A percentile compares a stretch with the other conserved stretches of the same genome.
Conservation (phyloP, 169 alveolate species). For the Babesia caballi region DNA sequence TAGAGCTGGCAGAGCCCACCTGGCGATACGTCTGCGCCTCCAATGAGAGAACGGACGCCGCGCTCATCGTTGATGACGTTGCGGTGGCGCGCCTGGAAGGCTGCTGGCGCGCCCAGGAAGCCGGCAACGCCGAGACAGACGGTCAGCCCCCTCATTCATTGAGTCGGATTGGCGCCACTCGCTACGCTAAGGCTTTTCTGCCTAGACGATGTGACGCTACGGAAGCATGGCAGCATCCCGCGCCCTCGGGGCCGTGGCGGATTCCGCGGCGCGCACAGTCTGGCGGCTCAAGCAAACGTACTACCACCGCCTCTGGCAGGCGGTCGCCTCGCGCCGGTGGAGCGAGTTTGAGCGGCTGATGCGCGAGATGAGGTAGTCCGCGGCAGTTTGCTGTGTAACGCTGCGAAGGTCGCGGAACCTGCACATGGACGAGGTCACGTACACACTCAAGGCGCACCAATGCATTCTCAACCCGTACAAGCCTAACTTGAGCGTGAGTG, state of each 20-base stretch:
- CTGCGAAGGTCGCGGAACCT: slow-evolving; percentile 60
- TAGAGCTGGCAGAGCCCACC: not conserved
- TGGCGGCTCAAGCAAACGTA: slow-evolving; percentile 60
- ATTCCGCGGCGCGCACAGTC: slow-evolving; percentile 29
- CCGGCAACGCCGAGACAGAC: slow-evolving; percentile 26
- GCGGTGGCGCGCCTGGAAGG: slow-evolving; percentile 14
- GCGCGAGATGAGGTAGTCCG: slow-evolving; percentile 45
- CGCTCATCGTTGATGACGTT: slow-evolving; percentile 36
- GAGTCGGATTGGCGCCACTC: too few relatives aligned
- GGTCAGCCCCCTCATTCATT: slow-evolving; percentile 3
- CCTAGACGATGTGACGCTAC: not conserved
- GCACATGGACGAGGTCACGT: slow-evolving; percentile 78
- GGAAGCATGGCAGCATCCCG: not conserved
- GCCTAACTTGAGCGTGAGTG: slow-evolving; percentile 67
- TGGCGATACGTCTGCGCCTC: not conserved
- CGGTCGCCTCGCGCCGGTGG: slow-evolving; percentile 44
- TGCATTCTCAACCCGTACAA: slow-evolving; percentile 71
- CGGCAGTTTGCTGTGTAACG: slow-evolving; percentile 2
- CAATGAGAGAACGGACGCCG: slow-evolving; percentile 9
- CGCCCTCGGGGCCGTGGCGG: slow-evolving; percentile 23
- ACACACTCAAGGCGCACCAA: slow-evolving; percentile 74
- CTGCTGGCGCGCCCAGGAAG: not conserved
- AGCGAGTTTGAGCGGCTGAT: slow-evolving; percentile 46
- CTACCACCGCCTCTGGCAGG: slow-evolving; percentile 60
- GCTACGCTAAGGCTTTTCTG: too few relatives aligned